These are phyloP conservation scores for Cucurbita maxima DNA, from an alignment of 306 rosid species.

Conservation along the genomic window DNA sequence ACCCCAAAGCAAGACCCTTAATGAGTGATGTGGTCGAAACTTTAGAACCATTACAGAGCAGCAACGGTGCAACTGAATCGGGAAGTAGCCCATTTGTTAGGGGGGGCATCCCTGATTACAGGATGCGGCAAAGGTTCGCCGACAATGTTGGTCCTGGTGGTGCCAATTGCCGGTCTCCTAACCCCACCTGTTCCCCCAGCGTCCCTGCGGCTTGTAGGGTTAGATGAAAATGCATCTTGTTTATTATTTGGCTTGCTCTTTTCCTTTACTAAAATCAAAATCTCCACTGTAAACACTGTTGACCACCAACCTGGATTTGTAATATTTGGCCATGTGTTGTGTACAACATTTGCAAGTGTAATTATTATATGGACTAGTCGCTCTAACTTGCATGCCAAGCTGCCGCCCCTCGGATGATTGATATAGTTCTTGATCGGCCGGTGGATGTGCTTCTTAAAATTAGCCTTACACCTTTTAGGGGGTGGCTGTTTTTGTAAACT, in stretches of 20 bases:
- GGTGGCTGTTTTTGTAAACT: too few species aligned
- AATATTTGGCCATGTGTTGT: background rate
- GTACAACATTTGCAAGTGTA: too few species aligned
- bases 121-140: conserved; percentile 57
- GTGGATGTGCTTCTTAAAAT: too few species aligned
- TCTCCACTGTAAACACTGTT: background rate
- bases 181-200: conserved; percentile 77
- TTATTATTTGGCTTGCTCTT: background rate
- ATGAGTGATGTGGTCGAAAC: conserved; percentile 99
- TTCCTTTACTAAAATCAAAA: conserved; percentile 1
- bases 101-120: conserved; percentile 51
- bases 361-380: too few species aligned
- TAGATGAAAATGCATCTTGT: conserved; percentile 37
- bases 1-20: conserved; percentile 98
- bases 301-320: background rate
- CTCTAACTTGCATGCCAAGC: too few species aligned
- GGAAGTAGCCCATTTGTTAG: conserved; percentile 40
- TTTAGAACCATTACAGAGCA: conserved; percentile 83
- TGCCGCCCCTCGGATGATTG: too few species aligned
- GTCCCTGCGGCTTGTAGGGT: conserved; percentile 74
- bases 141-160: conserved; percentile 71
- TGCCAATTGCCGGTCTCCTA: conserved; percentile 70
- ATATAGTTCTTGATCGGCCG: too few species aligned
- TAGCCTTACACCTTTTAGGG: too few species aligned
- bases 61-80: conserved; percentile 39